Evolutionary conservation across 768 basidiomycete species (phyloP), one percentile per base, ranked within the genome.

Genomic region (Lentinula lateritia): DNA sequence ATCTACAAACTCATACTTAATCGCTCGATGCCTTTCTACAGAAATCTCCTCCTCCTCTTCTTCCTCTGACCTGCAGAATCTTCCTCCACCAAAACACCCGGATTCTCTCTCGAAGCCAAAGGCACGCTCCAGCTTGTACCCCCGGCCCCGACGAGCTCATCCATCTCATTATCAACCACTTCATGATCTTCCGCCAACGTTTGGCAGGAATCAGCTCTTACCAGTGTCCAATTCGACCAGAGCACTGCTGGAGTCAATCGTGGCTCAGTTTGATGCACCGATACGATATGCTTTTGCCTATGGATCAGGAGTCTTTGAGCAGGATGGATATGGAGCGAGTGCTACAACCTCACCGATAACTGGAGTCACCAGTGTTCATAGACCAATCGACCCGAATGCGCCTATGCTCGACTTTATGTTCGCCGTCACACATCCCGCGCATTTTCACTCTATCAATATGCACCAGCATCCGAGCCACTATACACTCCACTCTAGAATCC

Each of bases 391-490:
- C 20, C 68, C 67, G 12, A 73, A 76, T 16, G 72, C 68, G 41
- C 95, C 95, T 0, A 92, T 98, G 90, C 83, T 98, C 20, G 97
- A 99, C 74, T 97, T 98, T 68, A 84, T 99, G 73, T 93, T 99
- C 71, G 95, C 95, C 0, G 96, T 98, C 50, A 92, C 93, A 1
- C 94, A 97, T 66, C 82, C 97, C 0, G 83, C 82, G 12, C 93
- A 97, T 69, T 99, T 95, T 79, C 97, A 98, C 73, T 91, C 88
- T 34, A 92, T 95, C 73, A 99, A 99, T 73, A 88, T 98, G 85
- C 83, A 89, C 54, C 93, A 95, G 73, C 82, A 89, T 69, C 94
- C 96, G 0, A 80, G 84, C 7, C 97, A 99, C 75, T 99, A 99
- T 71, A 89, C 96, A 0, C 70, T 95, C 13, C 87, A 91, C 67